A percentile compares a stretch with the other conserved stretches of the same genome.
Conservation (phyloP, 2,329 filamentous ascomycete genomes). For the Fusarium nematophilum region DNA sequence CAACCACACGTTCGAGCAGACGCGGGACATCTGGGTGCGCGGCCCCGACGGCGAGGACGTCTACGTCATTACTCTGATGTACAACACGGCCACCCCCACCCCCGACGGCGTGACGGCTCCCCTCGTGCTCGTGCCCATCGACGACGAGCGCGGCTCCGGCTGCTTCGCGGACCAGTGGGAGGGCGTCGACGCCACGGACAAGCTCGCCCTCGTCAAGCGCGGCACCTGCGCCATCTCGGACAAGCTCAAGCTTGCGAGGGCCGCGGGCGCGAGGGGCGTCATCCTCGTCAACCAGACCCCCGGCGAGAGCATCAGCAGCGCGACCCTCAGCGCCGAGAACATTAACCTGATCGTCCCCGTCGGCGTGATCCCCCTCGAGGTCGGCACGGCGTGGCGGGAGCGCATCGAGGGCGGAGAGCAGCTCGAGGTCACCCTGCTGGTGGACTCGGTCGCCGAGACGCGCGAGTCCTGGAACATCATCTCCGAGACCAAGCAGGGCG, state of each 20-base stretch:
- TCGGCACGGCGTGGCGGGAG: slow-evolving; percentile 50
- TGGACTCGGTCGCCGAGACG: slow-evolving; percentile 52
- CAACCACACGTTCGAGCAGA: slow-evolving; percentile 58
- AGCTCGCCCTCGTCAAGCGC: slow-evolving; percentile 59
- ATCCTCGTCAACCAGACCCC: slow-evolving; percentile 72
- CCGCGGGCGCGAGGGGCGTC: slow-evolving; percentile 56
- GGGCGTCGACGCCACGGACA: slow-evolving; percentile 56
- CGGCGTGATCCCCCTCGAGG: slow-evolving; percentile 50
- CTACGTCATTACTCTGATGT: slow-evolving; percentile 56
- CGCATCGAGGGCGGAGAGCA: slow-evolving; percentile 49
- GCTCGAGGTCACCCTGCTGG: slow-evolving; percentile 49
- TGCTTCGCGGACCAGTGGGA: slow-evolving; percentile 59
- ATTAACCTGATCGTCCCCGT: slow-evolving; percentile 50
- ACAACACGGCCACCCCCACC: slow-evolving; percentile 58
- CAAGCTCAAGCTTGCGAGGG: slow-evolving; percentile 58
- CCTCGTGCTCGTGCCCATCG: slow-evolving; percentile 52
- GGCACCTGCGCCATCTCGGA: slow-evolving; percentile 56
- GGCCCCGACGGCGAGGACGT: slow-evolving; percentile 59
- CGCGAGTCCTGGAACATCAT: slow-evolving; percentile 56
- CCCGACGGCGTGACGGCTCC: slow-evolving; percentile 51
- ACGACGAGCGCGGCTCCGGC: slow-evolving; percentile 52
- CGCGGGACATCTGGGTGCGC: slow-evolving; percentile 54
- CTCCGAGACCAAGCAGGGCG: slow-evolving; percentile 56
- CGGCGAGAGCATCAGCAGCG: slow-evolving; percentile 56
- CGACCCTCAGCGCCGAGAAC: slow-evolving; percentile 63